Conservation (phyloP, 352 stramenopile species). For the Pythium aristosporum region DNA sequence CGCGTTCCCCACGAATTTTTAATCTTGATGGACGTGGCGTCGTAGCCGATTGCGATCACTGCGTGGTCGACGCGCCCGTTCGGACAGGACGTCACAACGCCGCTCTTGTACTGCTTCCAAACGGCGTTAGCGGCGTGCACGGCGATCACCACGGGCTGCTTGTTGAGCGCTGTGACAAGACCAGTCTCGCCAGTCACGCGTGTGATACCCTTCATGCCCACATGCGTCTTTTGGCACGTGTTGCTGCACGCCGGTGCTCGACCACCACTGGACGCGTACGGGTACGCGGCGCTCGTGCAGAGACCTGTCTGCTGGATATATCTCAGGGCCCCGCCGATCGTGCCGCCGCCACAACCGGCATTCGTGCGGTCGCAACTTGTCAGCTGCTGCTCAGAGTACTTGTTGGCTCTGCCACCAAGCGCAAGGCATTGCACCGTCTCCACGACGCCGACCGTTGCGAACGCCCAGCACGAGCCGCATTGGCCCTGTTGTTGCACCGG, state of each 20-base stretch:
- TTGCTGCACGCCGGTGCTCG: conserved; percentile 14
- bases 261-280: conserved; percentile 46
- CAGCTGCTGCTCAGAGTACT: conserved; percentile 28
- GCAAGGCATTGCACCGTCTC: conserved; percentile 30
- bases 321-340: conserved; percentile 8
- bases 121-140: conserved; percentile 91
- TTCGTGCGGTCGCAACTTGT: conserved; percentile 21
- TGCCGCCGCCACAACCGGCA: conserved; percentile 22
- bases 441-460: conserved; percentile 34
- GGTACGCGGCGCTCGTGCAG: conserved; percentile 26
- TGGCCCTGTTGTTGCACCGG: conserved; percentile 34
- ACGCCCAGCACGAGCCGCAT: conserved; percentile 53
- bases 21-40: conserved; percentile 84
- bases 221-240: conserved; percentile 26
- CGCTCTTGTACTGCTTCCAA: conserved; percentile 96
- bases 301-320: conserved; percentile 25
- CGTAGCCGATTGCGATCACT: conserved; percentile 95
- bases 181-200: conserved; percentile 51
- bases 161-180: conserved; percentile 83
- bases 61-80: conserved; percentile 94
- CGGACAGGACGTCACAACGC: conserved; percentile 77
- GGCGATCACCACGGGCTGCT: conserved; percentile 91
- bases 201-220: conserved; percentile 33
- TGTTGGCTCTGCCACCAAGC: conserved; percentile 14
- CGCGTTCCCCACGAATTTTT: conserved; percentile 95